Evolutionary conservation across 2,329 filamentous ascomycete genomes (phyloP).

Genomic region (Bipolaris bicolor): DNA sequence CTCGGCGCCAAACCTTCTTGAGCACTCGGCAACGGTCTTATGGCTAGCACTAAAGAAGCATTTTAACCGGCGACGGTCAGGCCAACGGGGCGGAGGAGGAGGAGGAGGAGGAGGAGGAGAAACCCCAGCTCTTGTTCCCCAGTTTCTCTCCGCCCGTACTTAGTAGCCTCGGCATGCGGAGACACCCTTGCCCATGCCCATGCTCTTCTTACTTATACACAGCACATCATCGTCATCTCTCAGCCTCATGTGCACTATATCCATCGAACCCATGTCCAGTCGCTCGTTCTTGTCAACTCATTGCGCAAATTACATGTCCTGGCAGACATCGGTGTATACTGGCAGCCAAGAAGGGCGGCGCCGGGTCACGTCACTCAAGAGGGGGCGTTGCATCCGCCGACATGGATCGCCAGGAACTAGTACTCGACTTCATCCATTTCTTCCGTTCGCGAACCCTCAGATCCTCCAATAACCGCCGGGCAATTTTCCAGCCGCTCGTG

Average conservation of each 20-base stretch:
- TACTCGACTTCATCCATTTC: constrained; percentile 20
- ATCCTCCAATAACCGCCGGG: constrained; percentile 33
- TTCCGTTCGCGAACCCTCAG: constrained; percentile 24
- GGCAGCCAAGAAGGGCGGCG: constrained; percentile 3
- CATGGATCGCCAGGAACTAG: constrained; percentile 24
- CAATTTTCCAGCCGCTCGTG: constrained; percentile 5
- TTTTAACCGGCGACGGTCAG: constrained; percentile 8
- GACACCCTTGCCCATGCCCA: background rate
- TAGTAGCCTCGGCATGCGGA: constrained; percentile 13
- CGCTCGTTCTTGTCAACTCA: background rate
- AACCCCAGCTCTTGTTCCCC: constrained; percentile 10
- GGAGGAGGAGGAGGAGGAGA: background rate
- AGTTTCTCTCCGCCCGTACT: constrained; percentile 2
- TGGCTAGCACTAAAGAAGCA: constrained; percentile 8
- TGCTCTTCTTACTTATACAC: background rate
- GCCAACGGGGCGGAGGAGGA: background rate
- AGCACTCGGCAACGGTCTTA: background rate
- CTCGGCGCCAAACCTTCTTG: constrained; percentile 12
- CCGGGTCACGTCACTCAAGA: constrained; percentile 13
- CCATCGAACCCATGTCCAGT: background rate
- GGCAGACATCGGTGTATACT: background rate
- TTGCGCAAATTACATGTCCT: no score
- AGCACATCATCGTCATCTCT: no score
- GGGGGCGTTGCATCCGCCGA: constrained; percentile 15
- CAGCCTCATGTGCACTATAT: background rate